Percentiles rank a stretch among this genome's conserved stretches.
These are phyloP conservation scores for Fusarium protoensiforme DNA, from an alignment of 2,329 filamentous ascomycete species.

Conservation along the genomic window DNA sequence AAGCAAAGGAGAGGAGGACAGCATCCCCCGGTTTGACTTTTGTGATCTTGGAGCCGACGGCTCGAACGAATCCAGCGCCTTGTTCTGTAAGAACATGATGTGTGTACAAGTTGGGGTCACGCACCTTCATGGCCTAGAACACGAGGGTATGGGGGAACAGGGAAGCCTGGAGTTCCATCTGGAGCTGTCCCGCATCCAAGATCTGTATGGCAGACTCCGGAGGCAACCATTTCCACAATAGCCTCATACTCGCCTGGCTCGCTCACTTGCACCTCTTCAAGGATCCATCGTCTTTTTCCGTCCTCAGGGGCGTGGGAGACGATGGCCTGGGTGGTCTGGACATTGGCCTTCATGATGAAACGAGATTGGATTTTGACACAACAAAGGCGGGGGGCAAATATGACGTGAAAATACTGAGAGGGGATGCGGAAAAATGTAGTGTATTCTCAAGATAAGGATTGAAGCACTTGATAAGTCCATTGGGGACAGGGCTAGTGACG, in stretches of 20 bases:
- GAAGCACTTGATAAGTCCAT: background rate
- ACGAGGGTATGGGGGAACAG: slow-evolving; percentile 15
- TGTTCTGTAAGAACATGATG: background rate
- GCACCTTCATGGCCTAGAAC: slow-evolving; percentile 6
- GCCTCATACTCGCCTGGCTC: slow-evolving; percentile 9
- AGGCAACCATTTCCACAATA: slow-evolving; percentile 16
- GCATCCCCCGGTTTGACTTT: slow-evolving; percentile 19
- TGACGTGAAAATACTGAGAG: background rate
- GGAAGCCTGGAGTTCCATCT: slow-evolving; percentile 16
- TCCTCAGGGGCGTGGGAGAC: slow-evolving; percentile 12
- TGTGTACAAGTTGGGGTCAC: background rate
- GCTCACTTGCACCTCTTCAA: background rate
- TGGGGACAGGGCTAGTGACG: background rate
- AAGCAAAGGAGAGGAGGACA: slow-evolving; percentile 18
- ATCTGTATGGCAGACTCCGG: slow-evolving; percentile 20
- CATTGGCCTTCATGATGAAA: background rate
- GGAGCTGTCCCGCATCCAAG: slow-evolving; percentile 16
- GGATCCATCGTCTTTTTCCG: slow-evolving; percentile 11
- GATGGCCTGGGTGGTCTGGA: slow-evolving; percentile 7
- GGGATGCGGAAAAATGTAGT: background rate
- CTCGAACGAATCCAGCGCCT: background rate
- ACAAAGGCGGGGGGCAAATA: background rate
- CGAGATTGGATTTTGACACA: background rate
- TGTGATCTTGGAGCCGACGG: background rate
- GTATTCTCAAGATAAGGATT: background rate